Percentiles rank a stretch among this genome's conserved stretches.
phyloP scores from a whole-genome alignment of 2,329 filamentous ascomycete genomes.

The Aspergillus felis region DNA sequence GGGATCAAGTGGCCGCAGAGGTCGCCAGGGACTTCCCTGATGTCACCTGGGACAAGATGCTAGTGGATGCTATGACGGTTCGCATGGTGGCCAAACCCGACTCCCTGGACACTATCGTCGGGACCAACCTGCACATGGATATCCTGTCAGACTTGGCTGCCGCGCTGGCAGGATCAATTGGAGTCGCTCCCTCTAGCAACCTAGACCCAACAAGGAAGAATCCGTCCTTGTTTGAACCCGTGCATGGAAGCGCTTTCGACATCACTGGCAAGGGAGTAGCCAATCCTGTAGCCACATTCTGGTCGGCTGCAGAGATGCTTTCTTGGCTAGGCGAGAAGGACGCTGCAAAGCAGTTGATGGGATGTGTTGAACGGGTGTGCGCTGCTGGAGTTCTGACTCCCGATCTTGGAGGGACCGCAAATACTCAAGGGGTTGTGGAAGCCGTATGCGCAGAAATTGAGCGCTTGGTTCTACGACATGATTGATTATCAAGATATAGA shows the following conservation, averaged over 20 bases:
- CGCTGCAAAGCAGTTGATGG: constrained; percentile 55
- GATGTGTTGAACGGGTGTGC: constrained; percentile 59
- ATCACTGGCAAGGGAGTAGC: constrained; percentile 60
- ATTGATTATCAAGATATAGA: background rate
- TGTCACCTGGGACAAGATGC: constrained; percentile 52
- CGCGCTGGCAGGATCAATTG: constrained; percentile 65
- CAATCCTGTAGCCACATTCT: constrained; percentile 63
- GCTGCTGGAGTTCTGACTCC: constrained; percentile 54
- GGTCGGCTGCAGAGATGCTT: constrained; percentile 67
- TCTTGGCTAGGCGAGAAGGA: constrained; percentile 57
- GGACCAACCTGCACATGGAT: constrained; percentile 59
- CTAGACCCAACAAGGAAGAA: constrained; percentile 60
- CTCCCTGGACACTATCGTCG: constrained; percentile 51
- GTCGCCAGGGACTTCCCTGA: constrained; percentile 49
- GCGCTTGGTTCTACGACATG: background rate
- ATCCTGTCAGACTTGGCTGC: constrained; percentile 69
- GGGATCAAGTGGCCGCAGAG: constrained; percentile 50
- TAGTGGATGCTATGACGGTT: constrained; percentile 56
- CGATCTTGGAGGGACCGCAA: constrained; percentile 56
- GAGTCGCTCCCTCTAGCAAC: constrained; percentile 67
- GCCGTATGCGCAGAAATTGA: constrained; percentile 52
- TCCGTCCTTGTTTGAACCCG: constrained; percentile 60
- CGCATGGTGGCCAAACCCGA: constrained; percentile 51
- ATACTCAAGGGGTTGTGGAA: constrained; percentile 56
- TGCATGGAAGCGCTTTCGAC: constrained; percentile 61